phyloP scores from a whole-genome alignment of 306 rosid genomes.

The Pyrus bretschneideri region DNA sequence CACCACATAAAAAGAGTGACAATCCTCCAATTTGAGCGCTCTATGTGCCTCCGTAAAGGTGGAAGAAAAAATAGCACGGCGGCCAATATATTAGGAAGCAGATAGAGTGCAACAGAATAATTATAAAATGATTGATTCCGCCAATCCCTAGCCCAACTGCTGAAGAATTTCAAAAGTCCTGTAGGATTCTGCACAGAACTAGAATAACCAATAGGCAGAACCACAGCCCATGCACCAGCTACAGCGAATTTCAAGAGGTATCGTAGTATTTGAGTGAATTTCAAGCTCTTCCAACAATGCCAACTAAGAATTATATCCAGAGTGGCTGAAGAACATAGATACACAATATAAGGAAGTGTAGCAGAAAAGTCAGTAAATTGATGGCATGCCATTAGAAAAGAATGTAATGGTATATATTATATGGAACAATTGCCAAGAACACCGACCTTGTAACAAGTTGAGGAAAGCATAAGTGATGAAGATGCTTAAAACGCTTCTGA shows the following conservation, averaged over 20 bases:
- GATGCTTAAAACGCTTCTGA: slow-evolving; percentile 74
- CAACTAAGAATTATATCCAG: slow-evolving; percentile 77
- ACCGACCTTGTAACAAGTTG: slow-evolving; percentile 82
- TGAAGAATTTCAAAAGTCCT: slow-evolving; percentile 64
- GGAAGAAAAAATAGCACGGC: slow-evolving; percentile 80
- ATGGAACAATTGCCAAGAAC: background rate
- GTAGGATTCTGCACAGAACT: slow-evolving; percentile 74
- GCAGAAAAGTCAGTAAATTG: background rate
- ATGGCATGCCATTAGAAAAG: background rate
- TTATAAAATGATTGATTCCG: slow-evolving; percentile 55
- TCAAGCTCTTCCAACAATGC: slow-evolving; percentile 88
- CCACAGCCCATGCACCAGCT: slow-evolving; percentile 86
- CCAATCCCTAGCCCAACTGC: slow-evolving; percentile 86
- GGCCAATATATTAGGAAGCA: slow-evolving; percentile 76
- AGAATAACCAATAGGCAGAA: slow-evolving; percentile 69
- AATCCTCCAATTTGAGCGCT: slow-evolving; percentile 64
- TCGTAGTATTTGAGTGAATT: slow-evolving; percentile 67
- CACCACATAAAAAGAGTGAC: slow-evolving; percentile 87
- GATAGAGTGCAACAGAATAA: slow-evolving; percentile 59
- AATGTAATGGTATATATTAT: background rate
- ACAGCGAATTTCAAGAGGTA: slow-evolving; percentile 76
- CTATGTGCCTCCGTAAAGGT: slow-evolving; percentile 64
- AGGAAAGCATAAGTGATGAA: slow-evolving; percentile 83
- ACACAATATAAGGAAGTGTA: slow-evolving; percentile 9
- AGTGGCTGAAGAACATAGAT: slow-evolving; percentile 50